Base-by-base conservation (phyloP, 495 filamentous ascomycete genomes). In the Cetradonia linearis region DNA sequence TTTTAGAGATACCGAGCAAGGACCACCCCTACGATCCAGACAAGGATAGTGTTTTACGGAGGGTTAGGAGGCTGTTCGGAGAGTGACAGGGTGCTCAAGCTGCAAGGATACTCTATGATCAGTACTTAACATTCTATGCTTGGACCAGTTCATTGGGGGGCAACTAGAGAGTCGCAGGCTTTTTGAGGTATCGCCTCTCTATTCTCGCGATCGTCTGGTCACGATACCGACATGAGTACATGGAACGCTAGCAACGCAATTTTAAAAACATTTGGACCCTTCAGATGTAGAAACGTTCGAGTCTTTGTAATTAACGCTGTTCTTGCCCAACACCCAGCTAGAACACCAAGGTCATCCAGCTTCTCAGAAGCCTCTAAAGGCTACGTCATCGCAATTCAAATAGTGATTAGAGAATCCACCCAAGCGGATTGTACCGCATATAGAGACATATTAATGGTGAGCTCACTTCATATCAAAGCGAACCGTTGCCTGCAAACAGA, bases 21-120 rank as follows among this genome's bases (percentile, higher is more conserved):
- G 93, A 99, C 70, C 93, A 99, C 68, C 93, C 93, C 9, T 99
- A 97, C 67, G 94, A 99, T 65, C 93, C 93, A 0, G 93, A 99
- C 76, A 99, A 99, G 77, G 93, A 99, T 73, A 97, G 91, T 70
- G 93, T 99, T 38, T 69, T 97, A 72, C 87, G 88, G 71, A 81
- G 93, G 66, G 94, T 97, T 58, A 81, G 87, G 67, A 84, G 91
- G 63, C 71, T 97, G 60, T 96, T 96, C 81, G 92, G 92, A 60
- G 92, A 96, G 73, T 96, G 83, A 70, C 38, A 48, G 20, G 30
- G 25, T 34, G 54, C n/a, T 53, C 1, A 28, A 44, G n/a, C 20
- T 18, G 14, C 1, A 20, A 36, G 55, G n/a, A 7, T 23, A 18
- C 6, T 48, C 5, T 11, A 25, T 16, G 37, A 48, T 18, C 14